Base-by-base conservation (phyloP, 2,329 filamentous ascomycete species). In the Dactylellina sp. region DNA sequence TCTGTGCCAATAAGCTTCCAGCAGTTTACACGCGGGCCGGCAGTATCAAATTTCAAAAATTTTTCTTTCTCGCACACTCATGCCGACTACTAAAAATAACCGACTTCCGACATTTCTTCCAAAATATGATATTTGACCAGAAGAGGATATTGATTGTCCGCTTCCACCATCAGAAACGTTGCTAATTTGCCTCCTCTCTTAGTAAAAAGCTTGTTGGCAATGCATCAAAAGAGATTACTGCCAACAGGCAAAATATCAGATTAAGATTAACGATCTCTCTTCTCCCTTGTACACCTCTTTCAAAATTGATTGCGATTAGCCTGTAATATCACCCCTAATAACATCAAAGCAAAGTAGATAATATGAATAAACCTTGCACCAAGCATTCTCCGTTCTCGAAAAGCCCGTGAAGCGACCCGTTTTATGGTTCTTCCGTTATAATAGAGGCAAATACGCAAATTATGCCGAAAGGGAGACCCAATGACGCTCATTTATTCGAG, bases 61-160 rank as follows among this genome's bases (percentile, higher is more conserved):
- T 63, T 47, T 37, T 18, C 22, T 55, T 22, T 35, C 28, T 18
- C 37, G 37, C 20, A 22, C 44, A 44, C 46, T 42, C 59, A 28
- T 64, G 40, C 59, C 57, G 50, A 22, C 25, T 32, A 52, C 68
- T 72, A 72, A 72, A 72, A 72, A 72, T 72, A 72, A 55, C 22
- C 46, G 39, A 57, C 46, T 32, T 46, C 37, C 37, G 50, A 59
- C 52, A 72, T 72, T 72, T 59, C 40, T 20, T 56, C 44, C 47
- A 32, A 44, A 66, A 59, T 39, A 64, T 72, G 42, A 72, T 42
- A 64, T 65, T 64, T 64, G 32, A 39, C 55, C 66, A 52, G 40
- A 71, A 62, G 24, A 28, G 53, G 68, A 25, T 55, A 46, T 61
- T 56, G 68, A 72, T 72, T 65, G 68, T 53, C 28, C 68, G 24